phyloP scores from a whole-genome alignment of 2,329 filamentous ascomycete genomes.

The Shiraia sp. region DNA sequence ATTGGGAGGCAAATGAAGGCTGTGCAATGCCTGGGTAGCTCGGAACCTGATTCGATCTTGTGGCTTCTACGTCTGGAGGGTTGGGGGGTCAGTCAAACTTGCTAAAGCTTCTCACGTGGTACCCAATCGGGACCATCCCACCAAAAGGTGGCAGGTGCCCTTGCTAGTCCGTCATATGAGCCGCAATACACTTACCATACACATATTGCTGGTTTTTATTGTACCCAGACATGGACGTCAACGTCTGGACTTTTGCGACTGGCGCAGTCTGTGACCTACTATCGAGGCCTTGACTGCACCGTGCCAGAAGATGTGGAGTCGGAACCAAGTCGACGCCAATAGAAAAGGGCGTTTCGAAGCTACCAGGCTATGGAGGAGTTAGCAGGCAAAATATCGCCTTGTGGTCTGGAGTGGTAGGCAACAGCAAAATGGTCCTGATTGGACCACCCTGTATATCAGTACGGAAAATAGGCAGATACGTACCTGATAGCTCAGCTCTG shows the following conservation, averaged over 20 bases:
- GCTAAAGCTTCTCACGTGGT: conserved; percentile 44
- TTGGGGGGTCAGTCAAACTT: conserved; percentile 51
- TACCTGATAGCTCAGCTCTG: conserved; percentile 43
- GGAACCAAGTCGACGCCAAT: conserved; percentile 28
- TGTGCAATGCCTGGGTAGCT: conserved; percentile 54
- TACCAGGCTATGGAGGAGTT: conserved; percentile 36
- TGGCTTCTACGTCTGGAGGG: conserved; percentile 61
- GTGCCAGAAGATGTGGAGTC: conserved; percentile 28
- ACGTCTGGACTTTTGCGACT: conserved; percentile 43
- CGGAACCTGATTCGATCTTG: conserved; percentile 62
- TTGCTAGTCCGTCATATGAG: conserved; percentile 45
- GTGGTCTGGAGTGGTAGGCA: conserved; percentile 34
- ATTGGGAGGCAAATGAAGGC: conserved; percentile 54
- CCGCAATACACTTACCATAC: conserved; percentile 69
- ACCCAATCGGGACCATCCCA: conserved; percentile 39
- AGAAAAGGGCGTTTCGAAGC: conserved; percentile 33
- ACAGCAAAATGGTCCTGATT: conserved; percentile 24
- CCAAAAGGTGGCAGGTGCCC: conserved; percentile 42
- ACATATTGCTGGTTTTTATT: conserved; percentile 75
- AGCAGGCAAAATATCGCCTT: conserved; percentile 34
- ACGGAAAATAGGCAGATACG: conserved; percentile 19
- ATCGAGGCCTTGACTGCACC: conserved; percentile 37
- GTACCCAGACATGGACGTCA: conserved; percentile 81
- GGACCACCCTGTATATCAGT: conserved; percentile 13
- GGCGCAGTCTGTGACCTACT: conserved; percentile 57